phyloP scores from a whole-genome alignment of 2,329 filamentous ascomycete species.

The Cladosporium sp. region DNA sequence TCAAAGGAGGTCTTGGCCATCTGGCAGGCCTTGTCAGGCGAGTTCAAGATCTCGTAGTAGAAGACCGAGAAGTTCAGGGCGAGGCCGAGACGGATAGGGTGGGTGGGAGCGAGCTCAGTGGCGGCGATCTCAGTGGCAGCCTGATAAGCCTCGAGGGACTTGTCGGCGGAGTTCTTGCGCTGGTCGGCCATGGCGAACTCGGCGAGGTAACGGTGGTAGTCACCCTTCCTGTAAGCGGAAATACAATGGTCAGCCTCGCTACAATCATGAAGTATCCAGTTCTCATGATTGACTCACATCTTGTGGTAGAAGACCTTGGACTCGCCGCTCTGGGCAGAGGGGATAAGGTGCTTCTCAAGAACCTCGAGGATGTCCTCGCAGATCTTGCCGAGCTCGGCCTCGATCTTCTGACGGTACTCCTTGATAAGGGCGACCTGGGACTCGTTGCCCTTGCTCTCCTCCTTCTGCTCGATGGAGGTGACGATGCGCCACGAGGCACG shows the following conservation, averaged over 20 bases:
- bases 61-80: slow-evolving; percentile 97
- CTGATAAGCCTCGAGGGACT: slow-evolving; percentile 97
- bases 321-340: slow-evolving; percentile 90
- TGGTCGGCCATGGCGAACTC: slow-evolving; percentile 94
- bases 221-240: slow-evolving; percentile 76
- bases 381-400: slow-evolving; percentile 94
- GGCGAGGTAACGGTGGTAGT: slow-evolving; percentile 98
- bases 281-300: slow-evolving; percentile 66
- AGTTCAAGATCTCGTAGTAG: slow-evolving; percentile 99
- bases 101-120: slow-evolving; percentile 85
- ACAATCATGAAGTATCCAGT: not conserved
- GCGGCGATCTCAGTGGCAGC: slow-evolving; percentile 85
- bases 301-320: slow-evolving; percentile 99
- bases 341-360: slow-evolving; percentile 90
- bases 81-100: slow-evolving; percentile 89
- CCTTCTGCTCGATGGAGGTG: slow-evolving; percentile 98
- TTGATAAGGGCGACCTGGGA: slow-evolving; percentile 88
- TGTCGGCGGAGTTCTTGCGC: slow-evolving; percentile 91
- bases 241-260: slow-evolving; percentile 17
- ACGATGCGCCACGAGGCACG: slow-evolving; percentile 98
- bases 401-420: slow-evolving; percentile 98
- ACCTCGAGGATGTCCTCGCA: slow-evolving; percentile 97
- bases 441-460: slow-evolving; percentile 97
- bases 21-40: slow-evolving; percentile 96
- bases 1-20: slow-evolving; percentile 95